Evolutionary conservation across 164 flowering plant genomes (phyloP).

Genomic region (Sedum album): DNA sequence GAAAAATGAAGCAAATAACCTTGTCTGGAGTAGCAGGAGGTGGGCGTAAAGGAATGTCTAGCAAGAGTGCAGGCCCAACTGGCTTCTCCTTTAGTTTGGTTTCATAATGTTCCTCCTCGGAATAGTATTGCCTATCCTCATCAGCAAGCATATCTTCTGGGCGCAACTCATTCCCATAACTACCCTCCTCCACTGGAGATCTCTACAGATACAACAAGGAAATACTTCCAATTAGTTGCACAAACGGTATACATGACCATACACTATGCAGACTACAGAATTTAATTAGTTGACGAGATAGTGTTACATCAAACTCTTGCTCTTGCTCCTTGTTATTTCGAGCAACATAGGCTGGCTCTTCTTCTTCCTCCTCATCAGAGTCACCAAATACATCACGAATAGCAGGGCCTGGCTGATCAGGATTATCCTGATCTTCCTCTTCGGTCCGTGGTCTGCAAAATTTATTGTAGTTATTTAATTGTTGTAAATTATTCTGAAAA

Average conservation of each 20-base stretch:
- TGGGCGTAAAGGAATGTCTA: conserved; percentile 75
- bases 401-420: conserved; percentile 58
- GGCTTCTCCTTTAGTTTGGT: conserved; percentile 72
- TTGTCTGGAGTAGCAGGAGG: conserved; percentile 79
- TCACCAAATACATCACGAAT: conserved; percentile 96
- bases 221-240: too few relatives aligned
- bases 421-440: conserved; percentile 45
- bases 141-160: conserved; percentile 84
- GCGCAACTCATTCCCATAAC: conserved; percentile 54
- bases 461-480: neutral
- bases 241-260: too few relatives aligned
- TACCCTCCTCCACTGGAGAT: conserved; percentile 66
- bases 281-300: neutral
- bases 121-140: conserved; percentile 69
- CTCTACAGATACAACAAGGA: conserved; percentile 25
- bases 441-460: conserved; percentile 34
- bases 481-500: neutral
- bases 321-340: conserved; percentile 39
- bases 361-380: conserved; percentile 84
- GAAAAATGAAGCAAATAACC: conserved; percentile 25
- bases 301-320: conserved; percentile 52
- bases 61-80: conserved; percentile 81
- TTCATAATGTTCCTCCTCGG: conserved; percentile 80
- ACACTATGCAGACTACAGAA: neutral
- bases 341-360: conserved; percentile 42